Conservation (phyloP, 1,284 basidiomycete species). For the Fomitopsis pinicola region DNA sequence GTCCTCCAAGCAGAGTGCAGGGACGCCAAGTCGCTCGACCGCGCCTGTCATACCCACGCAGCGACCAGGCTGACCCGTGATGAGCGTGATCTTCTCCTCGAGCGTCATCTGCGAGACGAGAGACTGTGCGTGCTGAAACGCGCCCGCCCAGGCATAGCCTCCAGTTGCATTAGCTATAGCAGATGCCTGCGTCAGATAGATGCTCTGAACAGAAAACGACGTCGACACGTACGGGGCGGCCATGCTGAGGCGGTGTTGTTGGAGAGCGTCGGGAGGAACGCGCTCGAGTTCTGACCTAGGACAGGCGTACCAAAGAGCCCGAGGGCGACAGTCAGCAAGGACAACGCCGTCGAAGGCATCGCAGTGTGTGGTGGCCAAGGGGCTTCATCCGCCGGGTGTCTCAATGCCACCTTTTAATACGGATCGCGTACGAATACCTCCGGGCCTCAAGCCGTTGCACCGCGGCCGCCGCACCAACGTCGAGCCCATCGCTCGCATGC, state of each 20-base stretch:
- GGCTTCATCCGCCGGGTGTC: too few species aligned
- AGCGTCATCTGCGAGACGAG: neutral
- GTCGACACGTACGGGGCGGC: neutral
- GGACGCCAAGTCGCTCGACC: neutral
- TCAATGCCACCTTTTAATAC: neutral
- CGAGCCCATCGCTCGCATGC: neutral
- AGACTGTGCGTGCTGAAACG: neutral
- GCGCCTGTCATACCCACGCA: neutral
- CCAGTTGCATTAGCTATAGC: neutral
- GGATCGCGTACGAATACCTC: neutral
- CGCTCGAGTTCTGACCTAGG: neutral
- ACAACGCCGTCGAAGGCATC: neutral
- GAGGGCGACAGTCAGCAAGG: neutral
- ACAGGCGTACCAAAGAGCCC: neutral
- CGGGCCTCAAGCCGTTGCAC: neutral
- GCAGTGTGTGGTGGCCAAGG: neutral
- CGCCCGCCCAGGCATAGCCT: neutral
- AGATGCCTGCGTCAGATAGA: neutral
- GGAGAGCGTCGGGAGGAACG: neutral
- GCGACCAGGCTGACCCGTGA: neutral
- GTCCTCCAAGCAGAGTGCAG: neutral
- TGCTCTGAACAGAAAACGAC: neutral
- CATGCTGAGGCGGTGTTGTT: neutral
- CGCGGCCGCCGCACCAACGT: neutral
- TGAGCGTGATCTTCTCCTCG: neutral